Base-by-base conservation (phyloP, 257 asterid genomes). In the Linaria vulgaris region DNA sequence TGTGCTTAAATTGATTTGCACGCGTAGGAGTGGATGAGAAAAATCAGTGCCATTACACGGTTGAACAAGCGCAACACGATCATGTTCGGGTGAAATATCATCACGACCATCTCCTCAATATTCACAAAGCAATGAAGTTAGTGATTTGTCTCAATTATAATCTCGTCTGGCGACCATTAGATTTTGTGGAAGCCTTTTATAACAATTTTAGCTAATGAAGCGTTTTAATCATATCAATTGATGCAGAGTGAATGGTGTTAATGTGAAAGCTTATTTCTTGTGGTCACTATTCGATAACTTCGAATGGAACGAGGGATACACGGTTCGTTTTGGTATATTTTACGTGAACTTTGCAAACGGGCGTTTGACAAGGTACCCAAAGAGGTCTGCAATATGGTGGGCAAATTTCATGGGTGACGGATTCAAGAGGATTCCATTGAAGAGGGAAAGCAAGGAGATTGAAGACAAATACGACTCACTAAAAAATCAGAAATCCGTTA, bases 1-100 rank as follows among this genome's bases (percentile, higher is more conserved):
- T n/a, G n/a, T n/a, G n/a, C n/a, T n/a, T n/a, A n/a, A n/a, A n/a
- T n/a, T n/a, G n/a, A n/a, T n/a, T n/a, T n/a, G n/a, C n/a, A n/a
- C n/a, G n/a, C n/a, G n/a, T 23, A 64, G 69, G 69, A 22, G 60
- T 52, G 39, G 69, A 56, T 52, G 69, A 64, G 20, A 17, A 3
- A 37, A 55, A 49, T 11, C 24, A 59, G 1, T 14, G 23, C 12
- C 10, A 43, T 20, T 13, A 15, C 9, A 54, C 53, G 4, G 13
- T 52, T 25, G 53, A 60, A 1, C 6, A 39, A 38, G 69, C 69
- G 6, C 51, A 21, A 2, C 21, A 38, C 16, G 69, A 64, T 19
- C 52, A 34, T 1, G 30, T 12, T 16, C 22, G 69, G 15, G 38
- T 64, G 1, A 43, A 56, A 16, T 64, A 64, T 44, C 45, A 20